phyloP scores from a whole-genome alignment of 2,329 filamentous ascomycete genomes.

The Dactylellina cionopaga region DNA sequence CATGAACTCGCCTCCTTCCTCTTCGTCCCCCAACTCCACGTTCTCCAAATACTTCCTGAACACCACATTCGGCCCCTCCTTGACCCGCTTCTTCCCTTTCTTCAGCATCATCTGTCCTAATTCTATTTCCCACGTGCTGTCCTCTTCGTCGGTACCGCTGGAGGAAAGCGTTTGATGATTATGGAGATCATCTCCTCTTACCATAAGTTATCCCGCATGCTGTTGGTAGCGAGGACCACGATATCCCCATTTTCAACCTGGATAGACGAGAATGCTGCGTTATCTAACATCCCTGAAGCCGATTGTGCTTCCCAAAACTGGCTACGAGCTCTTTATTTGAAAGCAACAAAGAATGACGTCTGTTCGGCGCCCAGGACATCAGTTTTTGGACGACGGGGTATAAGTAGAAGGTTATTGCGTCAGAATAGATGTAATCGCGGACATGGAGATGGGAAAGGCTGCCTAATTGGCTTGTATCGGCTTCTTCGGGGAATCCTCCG shows the following conservation, averaged over 20 bases:
- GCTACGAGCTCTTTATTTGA: no score
- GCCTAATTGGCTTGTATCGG: no score
- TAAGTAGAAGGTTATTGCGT: no score
- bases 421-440: no score
- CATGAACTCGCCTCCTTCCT: no score
- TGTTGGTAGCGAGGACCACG: slow-evolving; percentile 91
- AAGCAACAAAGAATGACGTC: no score
- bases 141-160: slow-evolving; percentile 6
- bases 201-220: slow-evolving; percentile 97
- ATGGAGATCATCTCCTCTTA: slow-evolving; percentile 87
- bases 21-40: slow-evolving; percentile 77
- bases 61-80: slow-evolving; percentile 59
- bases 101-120: slow-evolving; percentile 43
- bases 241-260: slow-evolving; percentile 78
- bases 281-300: no score
- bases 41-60: slow-evolving; percentile 60
- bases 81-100: slow-evolving; percentile 57
- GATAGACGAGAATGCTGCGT: slow-evolving; percentile 80
- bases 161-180: slow-evolving; percentile 70
- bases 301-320: no score
- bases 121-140: slow-evolving; percentile 43
- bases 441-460: no score
- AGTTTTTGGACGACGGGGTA: no score
- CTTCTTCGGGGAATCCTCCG: no score
- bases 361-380: no score